Base-by-base conservation (phyloP, 2,329 filamentous ascomycete species). In the Fusarium phyllophilum region DNA sequence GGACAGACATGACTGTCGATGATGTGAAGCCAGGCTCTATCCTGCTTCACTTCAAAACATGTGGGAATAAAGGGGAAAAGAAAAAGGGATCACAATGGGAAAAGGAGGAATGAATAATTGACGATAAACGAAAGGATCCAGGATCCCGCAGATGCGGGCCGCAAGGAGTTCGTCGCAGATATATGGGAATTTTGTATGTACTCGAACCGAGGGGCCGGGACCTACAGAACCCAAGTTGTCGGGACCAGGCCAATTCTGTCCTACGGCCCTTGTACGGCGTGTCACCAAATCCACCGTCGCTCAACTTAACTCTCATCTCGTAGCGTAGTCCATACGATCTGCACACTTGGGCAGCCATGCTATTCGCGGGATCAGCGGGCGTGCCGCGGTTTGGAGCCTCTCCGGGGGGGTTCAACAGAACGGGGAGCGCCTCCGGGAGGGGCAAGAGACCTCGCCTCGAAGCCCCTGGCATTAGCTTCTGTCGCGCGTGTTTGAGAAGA, bases 1-100 rank as follows among this genome's bases (percentile, higher is more conserved):
- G 72, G 54, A 74, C 34, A 48, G 66, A 74, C 78, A 80, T 80
- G 34, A 56, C 68, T 68, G 54, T 22, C 34, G 48, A 34, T 29
- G 38, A 39, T 8, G 20, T 22, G 62, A 68, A 33, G 46, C 31
- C 22, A 59, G 24, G 48, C 34, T 62, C 45, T 52, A 49, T 22
- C 45, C 38, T 33, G 33, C 29, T 20, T 33, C 36, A n/a, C 29
- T 20, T 33, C 31, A 26, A 5, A 15, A 10, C 62, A 68, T 62
- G 48, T 36, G 39, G 39, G 55, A 61, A 68, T 68, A 68, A 62
- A 41, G 34, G 34, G 34, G 24, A 57, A 20, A 38, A 31, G 15
- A 24, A 46, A 41, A 18, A 36, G 33, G 18, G 26, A 52, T 65
- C 31, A 24, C 24, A 48, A 38, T n/a, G 22, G 39, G 51, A n/a